These are phyloP conservation scores for Nakaseomyces delphensis DNA, from an alignment of 1,139 yeast genomes.

Conservation along the genomic window DNA sequence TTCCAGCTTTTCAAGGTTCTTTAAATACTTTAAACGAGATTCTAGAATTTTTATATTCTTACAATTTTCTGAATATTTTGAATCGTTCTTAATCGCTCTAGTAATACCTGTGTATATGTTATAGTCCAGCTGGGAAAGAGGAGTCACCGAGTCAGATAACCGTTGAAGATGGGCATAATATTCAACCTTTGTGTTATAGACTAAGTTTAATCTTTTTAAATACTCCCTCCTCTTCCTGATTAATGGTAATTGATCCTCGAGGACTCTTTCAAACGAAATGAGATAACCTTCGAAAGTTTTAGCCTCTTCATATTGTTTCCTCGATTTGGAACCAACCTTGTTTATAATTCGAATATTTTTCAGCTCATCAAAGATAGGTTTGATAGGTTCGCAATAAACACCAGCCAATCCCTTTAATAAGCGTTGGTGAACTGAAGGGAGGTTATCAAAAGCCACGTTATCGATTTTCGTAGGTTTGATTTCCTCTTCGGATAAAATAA, in stretches of 20 bases:
- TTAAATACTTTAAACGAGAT: slow-evolving; percentile 55
- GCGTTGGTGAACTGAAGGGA: slow-evolving; percentile 21
- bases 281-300: slow-evolving; percentile 21
- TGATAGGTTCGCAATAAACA: slow-evolving; percentile 23
- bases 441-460: slow-evolving; percentile 15
- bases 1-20: slow-evolving; percentile 37
- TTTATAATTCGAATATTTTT: slow-evolving; percentile 24
- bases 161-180: slow-evolving; percentile 80
- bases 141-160: slow-evolving; percentile 65
- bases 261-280: slow-evolving; percentile 17
- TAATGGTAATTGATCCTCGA: slow-evolving; percentile 15
- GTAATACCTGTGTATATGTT: slow-evolving; percentile 19
- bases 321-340: slow-evolving; percentile 10
- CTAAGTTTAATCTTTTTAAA: slow-evolving; percentile 47
- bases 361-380: slow-evolving; percentile 23
- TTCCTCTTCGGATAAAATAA: slow-evolving; percentile 34
- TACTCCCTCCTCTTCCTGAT: slow-evolving; percentile 30
- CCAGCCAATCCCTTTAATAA: slow-evolving; percentile 16
- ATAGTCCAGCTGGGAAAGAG: slow-evolving; percentile 23
- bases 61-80: slow-evolving; percentile 14
- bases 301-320: not conserved
- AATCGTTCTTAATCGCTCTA: slow-evolving; percentile 20
- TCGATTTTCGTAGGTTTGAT: slow-evolving; percentile 15
- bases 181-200: slow-evolving; percentile 68
- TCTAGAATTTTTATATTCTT: slow-evolving; percentile 35